Evolutionary conservation across 2,329 filamentous ascomycete genomes (phyloP), one percentile per base, ranked within the genome.

Genomic region (Pseudogymnoascus sp.): DNA sequence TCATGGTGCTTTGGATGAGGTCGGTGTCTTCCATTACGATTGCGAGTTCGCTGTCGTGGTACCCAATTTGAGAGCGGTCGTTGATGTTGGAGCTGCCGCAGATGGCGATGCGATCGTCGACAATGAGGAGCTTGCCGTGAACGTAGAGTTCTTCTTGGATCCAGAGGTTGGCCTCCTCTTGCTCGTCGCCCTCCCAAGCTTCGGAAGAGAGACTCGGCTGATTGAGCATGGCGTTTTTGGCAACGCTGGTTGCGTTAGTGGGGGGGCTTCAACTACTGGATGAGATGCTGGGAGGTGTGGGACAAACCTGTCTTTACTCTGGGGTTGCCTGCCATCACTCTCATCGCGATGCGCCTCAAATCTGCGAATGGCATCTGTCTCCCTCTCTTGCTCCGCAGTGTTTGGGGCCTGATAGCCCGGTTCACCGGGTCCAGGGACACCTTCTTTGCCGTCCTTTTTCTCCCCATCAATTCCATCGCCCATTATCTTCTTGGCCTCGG

Each of bases 91-190:
- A 90, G 23, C 86, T 91, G 15, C 90, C 90, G 70, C 90, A 94
- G 59, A 96, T 83, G 1, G 89, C 90, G 55, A 90, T 81, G 59
- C 85, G 84, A 71, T 97, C 92, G 70, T 97, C 92, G 1, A 87
- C 88, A 65, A 96, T 92, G 65, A 94, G 80, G 34, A 96, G 79
- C 75, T 97, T 99, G 26, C 85, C 88, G 72, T 99, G 94, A 55
- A 97, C 86, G 71, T 99, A 99, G 1, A 97, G 81, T 72, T 99
- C 92, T 71, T 99, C 94, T 70, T 96, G 92, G 61, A 97, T 86
- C 77, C 94, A 95, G 70, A 95, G 90, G 59, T 87, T 81, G 61
- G 91, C 87, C 72, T 97, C 94, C 1, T 82, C 82, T 65, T 92
- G 82, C 0, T 83, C 75, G 0, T 79, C 77, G 13, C 89, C 87